These are phyloP conservation scores for Cercospora sp. DNA, from an alignment of 2,329 filamentous ascomycete species.

Conservation along the genomic window DNA sequence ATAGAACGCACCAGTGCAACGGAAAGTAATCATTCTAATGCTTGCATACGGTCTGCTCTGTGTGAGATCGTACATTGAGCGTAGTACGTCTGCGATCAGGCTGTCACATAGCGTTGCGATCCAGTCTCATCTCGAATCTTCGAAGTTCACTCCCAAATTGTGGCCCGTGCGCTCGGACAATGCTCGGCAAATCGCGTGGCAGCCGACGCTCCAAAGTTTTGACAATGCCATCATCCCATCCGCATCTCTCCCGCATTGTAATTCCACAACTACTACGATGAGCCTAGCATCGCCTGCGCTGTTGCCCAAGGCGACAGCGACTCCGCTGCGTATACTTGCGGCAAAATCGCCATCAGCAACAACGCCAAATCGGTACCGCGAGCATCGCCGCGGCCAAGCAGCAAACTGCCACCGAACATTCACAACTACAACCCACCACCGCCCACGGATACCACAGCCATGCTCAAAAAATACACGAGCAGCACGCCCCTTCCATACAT, in stretches of 20 bases:
- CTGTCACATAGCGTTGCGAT: background rate
- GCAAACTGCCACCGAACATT: slow-evolving; percentile 21
- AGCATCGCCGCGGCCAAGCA: slow-evolving; percentile 18
- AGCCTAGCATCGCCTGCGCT: slow-evolving; percentile 40
- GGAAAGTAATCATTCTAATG: background rate
- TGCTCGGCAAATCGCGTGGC: background rate
- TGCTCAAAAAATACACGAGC: slow-evolving; percentile 23
- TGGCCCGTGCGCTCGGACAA: background rate
- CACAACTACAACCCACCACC: slow-evolving; percentile 22
- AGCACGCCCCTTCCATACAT: slow-evolving; percentile 59
- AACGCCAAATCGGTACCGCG: slow-evolving; percentile 21
- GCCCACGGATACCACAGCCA: slow-evolving; percentile 15
- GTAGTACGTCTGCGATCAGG: background rate
- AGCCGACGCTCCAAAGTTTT: background rate
- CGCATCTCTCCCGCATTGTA: background rate
- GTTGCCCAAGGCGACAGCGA: slow-evolving; percentile 38
- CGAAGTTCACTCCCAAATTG: background rate
- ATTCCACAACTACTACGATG: slow-evolving; percentile 29
- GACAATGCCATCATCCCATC: slow-evolving; percentile 4
- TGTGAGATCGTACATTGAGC: too few species aligned
- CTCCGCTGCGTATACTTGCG: slow-evolving; percentile 38
- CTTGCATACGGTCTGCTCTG: background rate
- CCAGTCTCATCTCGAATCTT: background rate
- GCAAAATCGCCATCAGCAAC: slow-evolving; percentile 31
- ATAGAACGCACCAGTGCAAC: too few species aligned